Evolutionary conservation across 1,139 yeast genomes (phyloP), one percentile per base, ranked within the genome.

Genomic region (Candida sojae): DNA sequence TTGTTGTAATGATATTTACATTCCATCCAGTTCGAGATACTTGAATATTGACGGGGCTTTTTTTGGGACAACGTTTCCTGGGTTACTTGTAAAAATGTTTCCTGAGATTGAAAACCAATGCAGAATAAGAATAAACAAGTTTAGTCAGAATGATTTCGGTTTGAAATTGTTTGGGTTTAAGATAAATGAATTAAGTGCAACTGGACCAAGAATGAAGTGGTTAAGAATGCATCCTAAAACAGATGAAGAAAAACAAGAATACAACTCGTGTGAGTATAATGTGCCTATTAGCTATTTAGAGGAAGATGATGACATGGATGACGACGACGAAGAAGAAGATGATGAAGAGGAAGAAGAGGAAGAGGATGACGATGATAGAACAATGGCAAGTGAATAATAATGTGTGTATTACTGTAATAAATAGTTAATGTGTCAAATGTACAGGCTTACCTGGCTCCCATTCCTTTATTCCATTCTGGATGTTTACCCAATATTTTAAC

Each of bases 131-230:
- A 75, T 70, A 66, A 77, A 77, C 61, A 80, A 80, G 62, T 80
- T 80, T 56, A 77, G 76, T 63, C 75, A 73, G 49, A 68, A 67
- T 46, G 77, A 73, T 49, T 88, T 82, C 62, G 88, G 88, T 37
- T 77, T 91, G 61, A 88, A 85, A 61, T 78, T 92, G 46, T 95
- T 89, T 71, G 99, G 99, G 0, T 93, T 95, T 71, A 82, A 81
- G 55, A 77, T 93, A 37, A 83, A 88, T 58, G 96, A 88, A 62
- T 63, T 72, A 48, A 86, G 96, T 47, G 73, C 79, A 21, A 80
- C 88, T 43, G 99, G 99, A 0, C 95, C 96, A 10, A 77, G 98
- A 58, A 93, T 93, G 99, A 82, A 80, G 60, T 93, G 99, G 99
- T 74, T 93, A 53, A 81, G 98, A 57, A 83, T 83, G 66, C 75